A percentile compares a stretch with the other conserved stretches of the same genome.
Conservation (phyloP, 148 eudicot genomes). For the Rhododendron kiyosumense region DNA sequence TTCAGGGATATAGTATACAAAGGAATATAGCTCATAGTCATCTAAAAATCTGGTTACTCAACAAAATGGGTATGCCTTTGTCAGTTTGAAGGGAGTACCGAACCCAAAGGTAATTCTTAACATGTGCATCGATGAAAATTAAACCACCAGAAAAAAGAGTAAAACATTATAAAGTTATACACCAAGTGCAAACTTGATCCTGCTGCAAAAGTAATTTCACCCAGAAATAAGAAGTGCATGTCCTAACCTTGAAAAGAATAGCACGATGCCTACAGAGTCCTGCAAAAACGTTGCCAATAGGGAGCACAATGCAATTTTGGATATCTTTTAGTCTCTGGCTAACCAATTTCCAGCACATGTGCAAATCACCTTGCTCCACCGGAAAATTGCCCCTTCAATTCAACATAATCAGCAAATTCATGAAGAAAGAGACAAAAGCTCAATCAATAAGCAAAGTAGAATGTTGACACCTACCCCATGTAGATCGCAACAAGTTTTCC, state of each 20-base stretch:
- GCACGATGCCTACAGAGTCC: slow-evolving; percentile 98
- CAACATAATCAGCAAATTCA: slow-evolving; percentile 18
- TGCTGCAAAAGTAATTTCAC: background rate
- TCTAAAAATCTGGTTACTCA: background rate
- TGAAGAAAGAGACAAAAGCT: background rate
- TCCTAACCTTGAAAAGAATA: slow-evolving; percentile 80
- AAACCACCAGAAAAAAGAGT: background rate
- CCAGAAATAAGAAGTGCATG: background rate
- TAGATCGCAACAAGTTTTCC: slow-evolving; percentile 74
- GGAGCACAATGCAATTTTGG: slow-evolving; percentile 66
- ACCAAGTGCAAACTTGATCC: background rate
- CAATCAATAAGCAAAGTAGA: background rate
- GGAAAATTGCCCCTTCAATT: slow-evolving; percentile 75
- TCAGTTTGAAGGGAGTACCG: background rate
- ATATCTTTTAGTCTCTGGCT: slow-evolving; percentile 60
- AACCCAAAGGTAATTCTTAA: background rate
- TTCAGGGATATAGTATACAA: background rate
- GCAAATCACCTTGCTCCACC: slow-evolving; percentile 81
- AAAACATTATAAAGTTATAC: background rate
- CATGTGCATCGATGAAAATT: background rate
- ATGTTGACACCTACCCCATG: slow-evolving; percentile 61
- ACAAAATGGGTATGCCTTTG: background rate
- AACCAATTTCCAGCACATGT: slow-evolving; percentile 54
- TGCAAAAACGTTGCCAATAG: slow-evolving; percentile 70
- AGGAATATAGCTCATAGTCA: background rate